Evolutionary conservation across 164 flowering plant species (phyloP).

Genomic region (Protea cynaroides): DNA sequence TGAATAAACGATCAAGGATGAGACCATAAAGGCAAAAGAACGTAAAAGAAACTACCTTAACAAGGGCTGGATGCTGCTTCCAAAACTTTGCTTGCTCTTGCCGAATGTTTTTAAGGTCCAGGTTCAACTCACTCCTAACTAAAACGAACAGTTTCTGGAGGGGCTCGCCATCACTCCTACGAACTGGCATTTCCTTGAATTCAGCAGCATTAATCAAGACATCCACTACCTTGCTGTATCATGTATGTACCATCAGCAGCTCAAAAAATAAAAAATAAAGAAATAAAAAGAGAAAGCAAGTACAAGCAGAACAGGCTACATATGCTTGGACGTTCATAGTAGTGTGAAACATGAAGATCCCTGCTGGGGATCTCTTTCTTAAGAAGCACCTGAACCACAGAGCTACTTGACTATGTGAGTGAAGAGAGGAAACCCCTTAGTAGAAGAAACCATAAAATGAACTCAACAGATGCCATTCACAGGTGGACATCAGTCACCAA

Average conservation of each 20-base stretch:
- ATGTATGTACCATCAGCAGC: slow-evolving; percentile 5
- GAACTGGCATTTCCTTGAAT: slow-evolving; percentile 90
- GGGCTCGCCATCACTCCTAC: slow-evolving; percentile 83
- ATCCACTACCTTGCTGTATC: slow-evolving; percentile 93
- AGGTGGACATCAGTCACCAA: not conserved
- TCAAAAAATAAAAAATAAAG: no score
- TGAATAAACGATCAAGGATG: not conserved
- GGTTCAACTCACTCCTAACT: slow-evolving; percentile 86
- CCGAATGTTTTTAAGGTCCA: slow-evolving; percentile 84
- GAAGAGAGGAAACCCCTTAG: no score
- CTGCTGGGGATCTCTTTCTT: no score
- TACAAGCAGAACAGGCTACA: no score
- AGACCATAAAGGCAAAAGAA: not conserved
- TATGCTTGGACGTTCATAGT: no score
- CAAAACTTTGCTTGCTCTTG: slow-evolving; percentile 97
- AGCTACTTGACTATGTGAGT: no score
- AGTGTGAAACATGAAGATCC: no score
- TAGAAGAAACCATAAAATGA: slow-evolving; percentile 1
- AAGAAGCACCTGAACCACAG: no score
- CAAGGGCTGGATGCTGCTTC: slow-evolving; percentile 91
- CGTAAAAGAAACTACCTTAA: slow-evolving; percentile 46
- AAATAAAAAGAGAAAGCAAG: no score
- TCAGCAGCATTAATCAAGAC: slow-evolving; percentile 93
- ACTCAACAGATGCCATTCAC: not conserved
- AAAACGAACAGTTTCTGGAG: slow-evolving; percentile 80